Evolutionary conservation across 176 grass and related monocot genomes (phyloP), one percentile per base, ranked within the genome.

Genomic region (Aegilops sharonensis): DNA sequence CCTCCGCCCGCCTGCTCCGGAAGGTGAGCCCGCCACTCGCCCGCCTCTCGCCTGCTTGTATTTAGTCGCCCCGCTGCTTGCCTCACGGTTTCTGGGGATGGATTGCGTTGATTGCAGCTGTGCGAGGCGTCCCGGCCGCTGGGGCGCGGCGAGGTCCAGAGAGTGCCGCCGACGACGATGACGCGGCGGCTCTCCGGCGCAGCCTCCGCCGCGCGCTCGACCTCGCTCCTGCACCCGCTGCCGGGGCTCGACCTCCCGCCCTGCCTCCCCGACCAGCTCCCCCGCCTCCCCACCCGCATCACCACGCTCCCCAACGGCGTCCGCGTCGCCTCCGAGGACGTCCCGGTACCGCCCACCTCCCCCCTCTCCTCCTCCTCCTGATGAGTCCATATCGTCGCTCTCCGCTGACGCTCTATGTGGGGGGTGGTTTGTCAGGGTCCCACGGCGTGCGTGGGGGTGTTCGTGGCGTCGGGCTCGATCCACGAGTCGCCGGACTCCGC

Each of bases 291-390:
- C 40, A 98, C 96, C 37, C 75, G 78, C 54, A 43, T 98, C 73
- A 98, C 96, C 52, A 94, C 90, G 57, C 96, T 98, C 59, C 88
- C 91, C 64, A 94, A 95, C 88, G 96, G 96, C 72, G 56, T 95
- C 66, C 88, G 82, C 68, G 64, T 95, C 78, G 96, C 96, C 83
- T 89, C 93, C 37, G 93, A 98, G 71, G 90, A 95, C 84, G 2
- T 89, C 15, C 88, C 86, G 66, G 95, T 95, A 70, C n/a, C 11
- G 11, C 0, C 1, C 15, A 6, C 63, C 1, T 25, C 2, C 20
- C 35, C 2, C 4, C 6, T 9, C 40, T 12, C 12, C 39, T 9
- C 67, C 36, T 5, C 21, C 21, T 79, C 50, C n/a, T 9, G 56
- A 59, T 5, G 48, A 42, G 13, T 32, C 20, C 40, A 2, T 9